Evolutionary conservation across 1,284 basidiomycete species (phyloP).

Genomic region (Irpex rosettiformis): DNA sequence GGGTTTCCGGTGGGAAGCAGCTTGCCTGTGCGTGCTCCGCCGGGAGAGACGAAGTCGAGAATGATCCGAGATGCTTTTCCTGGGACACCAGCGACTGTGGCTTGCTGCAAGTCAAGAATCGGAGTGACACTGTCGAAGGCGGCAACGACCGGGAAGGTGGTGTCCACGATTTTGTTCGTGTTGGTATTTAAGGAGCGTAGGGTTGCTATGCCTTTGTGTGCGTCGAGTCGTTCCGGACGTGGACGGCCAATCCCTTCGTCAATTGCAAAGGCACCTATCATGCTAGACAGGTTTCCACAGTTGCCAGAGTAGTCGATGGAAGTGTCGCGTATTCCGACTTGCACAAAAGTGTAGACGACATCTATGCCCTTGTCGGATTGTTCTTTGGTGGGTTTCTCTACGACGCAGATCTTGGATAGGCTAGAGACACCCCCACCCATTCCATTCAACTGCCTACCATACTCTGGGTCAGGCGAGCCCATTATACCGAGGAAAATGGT

Average conservation of each 20-base stretch:
- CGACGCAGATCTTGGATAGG: conserved; percentile 77
- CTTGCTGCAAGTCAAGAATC: conserved; percentile 47
- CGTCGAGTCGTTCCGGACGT: conserved; percentile 13
- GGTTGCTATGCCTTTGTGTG: conserved; percentile 28
- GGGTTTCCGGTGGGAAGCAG: conserved; percentile 62
- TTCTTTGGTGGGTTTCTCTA: conserved; percentile 44
- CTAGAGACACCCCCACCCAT: conserved; percentile 82
- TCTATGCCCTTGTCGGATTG: conserved; percentile 42
- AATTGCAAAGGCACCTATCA: conserved; percentile 65
- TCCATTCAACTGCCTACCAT: conserved; percentile 77
- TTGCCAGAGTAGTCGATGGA: conserved; percentile 64
- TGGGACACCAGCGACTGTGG: conserved; percentile 61
- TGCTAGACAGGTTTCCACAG: conserved; percentile 66
- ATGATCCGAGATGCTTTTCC: conserved; percentile 61
- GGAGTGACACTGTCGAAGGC: conserved; percentile 29
- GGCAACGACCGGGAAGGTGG: conserved; percentile 52
- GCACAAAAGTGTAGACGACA: conserved; percentile 62
- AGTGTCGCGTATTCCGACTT: conserved; percentile 53
- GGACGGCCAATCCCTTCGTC: conserved; percentile 53
- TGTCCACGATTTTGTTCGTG: conserved; percentile 63
- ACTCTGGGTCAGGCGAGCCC: conserved; percentile 76
- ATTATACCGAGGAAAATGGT: conserved; percentile 72
- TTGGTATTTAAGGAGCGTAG: conserved; percentile 66
- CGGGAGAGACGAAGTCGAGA: conserved; percentile 64
- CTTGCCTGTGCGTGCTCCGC: conserved; percentile 66